These are phyloP conservation scores for Botrytis porri DNA, from an alignment of 2,329 filamentous ascomycete species.

Conservation along the genomic window DNA sequence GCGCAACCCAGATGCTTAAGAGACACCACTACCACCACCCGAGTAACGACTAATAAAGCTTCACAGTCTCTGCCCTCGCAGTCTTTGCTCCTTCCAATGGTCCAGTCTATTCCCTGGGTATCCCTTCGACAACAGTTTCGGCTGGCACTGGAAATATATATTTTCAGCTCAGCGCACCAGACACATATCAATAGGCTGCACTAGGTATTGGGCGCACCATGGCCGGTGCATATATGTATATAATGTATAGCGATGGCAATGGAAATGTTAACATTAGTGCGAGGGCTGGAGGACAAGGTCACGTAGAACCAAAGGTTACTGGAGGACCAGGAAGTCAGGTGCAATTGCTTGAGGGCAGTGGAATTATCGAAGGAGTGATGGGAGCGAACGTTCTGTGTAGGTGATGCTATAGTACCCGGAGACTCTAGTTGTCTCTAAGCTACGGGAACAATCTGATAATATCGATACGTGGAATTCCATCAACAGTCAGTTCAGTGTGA, in stretches of 20 bases:
- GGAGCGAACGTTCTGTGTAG: conserved; percentile 55
- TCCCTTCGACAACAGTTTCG: conserved; percentile 22
- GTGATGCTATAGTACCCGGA: neutral
- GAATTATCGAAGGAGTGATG: conserved; percentile 51
- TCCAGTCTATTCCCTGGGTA: conserved; percentile 29
- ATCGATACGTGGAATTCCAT: neutral
- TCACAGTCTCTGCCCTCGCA: neutral
- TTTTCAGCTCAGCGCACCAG: conserved; percentile 54
- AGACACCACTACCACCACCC: neutral
- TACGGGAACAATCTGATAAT: neutral
- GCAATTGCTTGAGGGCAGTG: conserved; percentile 51
- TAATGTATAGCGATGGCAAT: conserved; percentile 52
- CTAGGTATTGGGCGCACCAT: conserved; percentile 55
- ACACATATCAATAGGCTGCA: conserved; percentile 52
- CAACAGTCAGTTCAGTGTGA: neutral
- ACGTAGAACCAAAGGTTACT: conserved; percentile 46
- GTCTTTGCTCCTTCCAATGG: conserved; percentile 9
- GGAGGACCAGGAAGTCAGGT: conserved; percentile 39
- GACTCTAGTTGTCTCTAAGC: neutral
- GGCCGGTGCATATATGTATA: conserved; percentile 56
- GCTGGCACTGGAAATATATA: conserved; percentile 49
- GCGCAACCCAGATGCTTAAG: neutral
- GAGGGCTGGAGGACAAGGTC: conserved; percentile 42
- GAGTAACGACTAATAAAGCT: neutral
- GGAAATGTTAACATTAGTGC: conserved; percentile 56